Conservation (phyloP, 2,329 filamentous ascomycete species). For the Conoideocrella luteorostrata region DNA sequence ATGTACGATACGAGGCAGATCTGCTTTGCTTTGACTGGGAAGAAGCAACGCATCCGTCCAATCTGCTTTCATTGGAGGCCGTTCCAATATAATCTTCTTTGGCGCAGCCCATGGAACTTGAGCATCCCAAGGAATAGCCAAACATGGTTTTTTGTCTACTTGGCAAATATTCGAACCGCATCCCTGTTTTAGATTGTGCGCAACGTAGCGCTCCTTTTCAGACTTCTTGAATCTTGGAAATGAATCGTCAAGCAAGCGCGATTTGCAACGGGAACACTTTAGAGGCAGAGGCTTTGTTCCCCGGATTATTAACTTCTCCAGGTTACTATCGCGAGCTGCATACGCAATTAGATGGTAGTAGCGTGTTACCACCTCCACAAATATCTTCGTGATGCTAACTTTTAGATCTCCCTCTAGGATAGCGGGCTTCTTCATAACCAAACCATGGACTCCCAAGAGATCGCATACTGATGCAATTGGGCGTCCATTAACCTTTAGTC, state of each 20-base stretch:
- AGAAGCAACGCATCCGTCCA: background rate
- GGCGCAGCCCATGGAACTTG: background rate
- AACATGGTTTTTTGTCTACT: background rate
- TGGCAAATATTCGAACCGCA: background rate
- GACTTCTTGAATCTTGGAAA: background rate
- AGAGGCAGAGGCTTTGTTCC: background rate
- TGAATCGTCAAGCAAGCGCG: background rate
- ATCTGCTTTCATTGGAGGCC: background rate
- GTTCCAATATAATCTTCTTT: background rate
- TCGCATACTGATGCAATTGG: background rate
- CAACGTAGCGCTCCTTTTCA: background rate
- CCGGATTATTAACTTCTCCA: background rate
- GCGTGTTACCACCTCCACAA: background rate
- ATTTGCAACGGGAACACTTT: background rate
- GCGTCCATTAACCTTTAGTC: background rate
- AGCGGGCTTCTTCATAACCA: background rate
- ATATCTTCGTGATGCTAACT: background rate
- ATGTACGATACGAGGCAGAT: background rate
- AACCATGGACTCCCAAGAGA: background rate
- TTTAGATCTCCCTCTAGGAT: background rate
- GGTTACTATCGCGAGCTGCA: background rate
- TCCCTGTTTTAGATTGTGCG: background rate
- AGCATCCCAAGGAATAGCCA: background rate
- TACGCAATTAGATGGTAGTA: background rate
- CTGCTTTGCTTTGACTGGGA: background rate